Base-by-base conservation (phyloP, 495 filamentous ascomycete species). In the Penicillium verhagenii region DNA sequence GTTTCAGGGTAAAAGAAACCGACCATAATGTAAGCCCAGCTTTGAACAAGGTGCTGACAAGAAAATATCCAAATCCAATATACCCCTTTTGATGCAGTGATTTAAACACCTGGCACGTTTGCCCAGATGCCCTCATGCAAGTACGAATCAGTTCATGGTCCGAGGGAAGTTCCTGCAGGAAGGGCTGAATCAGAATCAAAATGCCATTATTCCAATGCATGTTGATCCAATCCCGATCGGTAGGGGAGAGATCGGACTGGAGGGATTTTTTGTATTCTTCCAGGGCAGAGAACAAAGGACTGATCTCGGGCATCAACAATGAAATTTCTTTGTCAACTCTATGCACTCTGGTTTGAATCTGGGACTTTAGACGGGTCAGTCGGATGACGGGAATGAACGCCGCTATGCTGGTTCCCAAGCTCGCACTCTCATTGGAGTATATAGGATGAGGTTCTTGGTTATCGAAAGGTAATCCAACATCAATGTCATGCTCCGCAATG, bases 51-150 rank as follows among this genome's bases (percentile, higher is more conserved):
- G 67, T 63, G 24, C 74, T 73, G 8, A 72, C 63, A 21, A 72
- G 68, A 19, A 77, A 65, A 53, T 74, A 75, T 0, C 69, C 72
- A 52, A 73, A 72, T 1, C 72, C 72, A 8, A 72, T 71, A 6
- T 71, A 69, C 21, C 67, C 64, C n/a, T 63, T 47, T 39, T 75
- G 71, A n/a, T 72, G 67, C 3, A 77, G 52, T 10, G 63, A 53
- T 51, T 75, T 74, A 53, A 72, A 72, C 7, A 67, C 67, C 44
- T 77, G 74, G 46, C 74, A 77, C 31, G 73, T 72, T 37, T 70
- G 65, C 0, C 72, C 71, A 1, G 71, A 67, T 5, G 71, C 69
- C 16, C 61, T 52, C 16, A 74, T 54, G 33, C 72, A 72, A 3
- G 58, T 63, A 18, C 54, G 52, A 38, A 71, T 58, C 11, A 68